Conservation (phyloP, 1,139 yeast genomes). For the Insectozyma bohioensis region DNA sequence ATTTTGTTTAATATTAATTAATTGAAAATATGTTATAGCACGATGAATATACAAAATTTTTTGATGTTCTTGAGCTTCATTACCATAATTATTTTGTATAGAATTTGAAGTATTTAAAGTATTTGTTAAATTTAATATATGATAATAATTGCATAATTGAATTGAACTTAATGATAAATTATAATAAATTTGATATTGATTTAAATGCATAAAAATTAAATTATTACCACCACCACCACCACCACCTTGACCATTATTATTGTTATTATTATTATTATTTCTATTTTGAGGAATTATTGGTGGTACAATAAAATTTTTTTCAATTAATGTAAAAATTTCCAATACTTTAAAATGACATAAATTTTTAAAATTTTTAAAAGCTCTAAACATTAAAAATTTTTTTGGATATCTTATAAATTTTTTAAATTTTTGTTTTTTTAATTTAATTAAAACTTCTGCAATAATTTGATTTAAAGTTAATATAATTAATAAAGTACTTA, state of each 20-base stretch:
- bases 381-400: conserved; percentile 18
- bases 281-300: conserved; percentile 15
- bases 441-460: conserved; percentile 33
- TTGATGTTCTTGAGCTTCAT: conserved; percentile 30
- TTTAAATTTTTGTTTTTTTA: conserved; percentile 25
- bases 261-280: conserved; percentile 13
- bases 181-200: conserved; percentile 33
- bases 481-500: conserved; percentile 30
- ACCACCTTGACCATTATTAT: conserved; percentile 8
- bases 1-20: conserved; percentile 27
- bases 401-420: conserved; percentile 21
- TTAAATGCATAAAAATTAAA: conserved; percentile 16
- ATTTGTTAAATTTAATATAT: conserved; percentile 25
- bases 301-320: conserved; percentile 31
- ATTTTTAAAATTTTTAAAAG: conserved; percentile 27
- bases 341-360: conserved; percentile 30
- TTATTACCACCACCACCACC: too few relatives aligned
- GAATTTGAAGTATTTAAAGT: conserved; percentile 13
- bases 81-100: conserved; percentile 14
- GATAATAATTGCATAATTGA: conserved; percentile 38
- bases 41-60: conserved; percentile 33
- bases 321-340: conserved; percentile 29
- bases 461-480: conserved; percentile 31
- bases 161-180: conserved; percentile 33
- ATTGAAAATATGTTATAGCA: conserved; percentile 38